Conservation (phyloP, 345 rosid species). For the Eucalyptus viminalis region DNA sequence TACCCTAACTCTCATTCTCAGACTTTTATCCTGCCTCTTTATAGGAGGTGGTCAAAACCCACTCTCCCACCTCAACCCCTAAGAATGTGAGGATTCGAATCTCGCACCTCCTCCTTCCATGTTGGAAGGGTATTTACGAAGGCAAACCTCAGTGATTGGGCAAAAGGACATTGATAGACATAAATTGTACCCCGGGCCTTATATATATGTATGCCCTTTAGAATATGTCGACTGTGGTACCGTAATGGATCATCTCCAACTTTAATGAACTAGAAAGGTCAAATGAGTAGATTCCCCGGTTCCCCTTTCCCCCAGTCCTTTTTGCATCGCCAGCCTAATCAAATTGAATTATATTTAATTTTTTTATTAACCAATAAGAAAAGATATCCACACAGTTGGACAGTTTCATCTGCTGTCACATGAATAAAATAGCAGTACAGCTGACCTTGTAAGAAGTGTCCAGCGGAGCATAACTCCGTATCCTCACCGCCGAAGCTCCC, state of each 20-base stretch:
- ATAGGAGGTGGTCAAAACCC: too few relatives aligned
- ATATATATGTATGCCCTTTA: neutral
- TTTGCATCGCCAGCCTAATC: neutral
- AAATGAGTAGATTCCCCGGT: neutral
- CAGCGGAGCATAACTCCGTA: neutral
- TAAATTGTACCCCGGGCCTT: neutral
- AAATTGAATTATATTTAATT: neutral
- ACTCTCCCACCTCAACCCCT: too few relatives aligned
- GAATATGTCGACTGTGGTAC: neutral
- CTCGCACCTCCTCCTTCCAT: too few relatives aligned
- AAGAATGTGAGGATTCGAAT: fast-evolving
- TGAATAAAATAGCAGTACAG: neutral
- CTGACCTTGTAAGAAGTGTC: neutral
- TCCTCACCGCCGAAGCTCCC: neutral
- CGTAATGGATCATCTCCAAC: neutral
- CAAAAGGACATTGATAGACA: neutral
- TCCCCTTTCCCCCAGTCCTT: neutral
- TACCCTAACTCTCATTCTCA: too few relatives aligned
- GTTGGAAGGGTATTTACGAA: too few relatives aligned
- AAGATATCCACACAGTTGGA: neutral
- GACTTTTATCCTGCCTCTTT: too few relatives aligned
- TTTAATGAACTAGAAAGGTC: neutral
- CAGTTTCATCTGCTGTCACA: neutral
- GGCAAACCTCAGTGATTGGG: too few relatives aligned
- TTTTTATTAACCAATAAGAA: neutral